Conservation (phyloP, 2,329 filamentous ascomycete genomes). For the Bipolaris sorokiniana region DNA sequence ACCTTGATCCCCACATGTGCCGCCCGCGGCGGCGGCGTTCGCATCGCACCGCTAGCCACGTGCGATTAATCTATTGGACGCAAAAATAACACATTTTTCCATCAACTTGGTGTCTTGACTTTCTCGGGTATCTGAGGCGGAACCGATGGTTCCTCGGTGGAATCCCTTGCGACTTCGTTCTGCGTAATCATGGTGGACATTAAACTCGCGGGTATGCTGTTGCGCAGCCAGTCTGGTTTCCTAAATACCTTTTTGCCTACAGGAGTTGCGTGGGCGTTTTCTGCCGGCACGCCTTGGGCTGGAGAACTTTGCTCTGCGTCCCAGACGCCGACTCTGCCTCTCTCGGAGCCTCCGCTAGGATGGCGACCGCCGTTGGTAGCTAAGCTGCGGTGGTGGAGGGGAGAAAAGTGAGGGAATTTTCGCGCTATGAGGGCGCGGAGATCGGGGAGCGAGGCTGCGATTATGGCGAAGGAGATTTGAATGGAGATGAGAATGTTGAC, state of each 20-base stretch:
- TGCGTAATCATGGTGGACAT: constrained; percentile 28
- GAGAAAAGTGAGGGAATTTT: constrained; percentile 29
- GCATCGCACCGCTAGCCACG: not conserved
- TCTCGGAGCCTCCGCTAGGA: not conserved
- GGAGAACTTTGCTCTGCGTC: constrained; percentile 9
- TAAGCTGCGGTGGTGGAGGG: constrained; percentile 30
- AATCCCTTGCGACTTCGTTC: constrained; percentile 8
- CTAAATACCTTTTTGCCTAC: constrained; percentile 13
- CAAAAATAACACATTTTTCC: no score
- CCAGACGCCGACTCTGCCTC: not conserved
- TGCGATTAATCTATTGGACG: not conserved
- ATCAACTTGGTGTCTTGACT: not conserved
- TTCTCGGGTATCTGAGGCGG: not conserved
- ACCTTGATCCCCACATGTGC: not conserved
- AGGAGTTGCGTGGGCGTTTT: constrained; percentile 6
- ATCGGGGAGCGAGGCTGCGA: constrained; percentile 37
- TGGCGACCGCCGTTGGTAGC: constrained; percentile 11
- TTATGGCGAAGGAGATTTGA: constrained; percentile 34
- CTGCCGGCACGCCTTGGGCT: not conserved
- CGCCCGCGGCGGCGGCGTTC: not conserved
- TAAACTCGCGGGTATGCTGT: constrained; percentile 25
- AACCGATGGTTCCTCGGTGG: not conserved
- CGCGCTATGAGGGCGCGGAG: constrained; percentile 31
- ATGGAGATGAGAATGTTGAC: constrained; percentile 38
- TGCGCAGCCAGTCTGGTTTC: constrained; percentile 33